Conservation (phyloP, 768 basidiomycete genomes). For the Phaeotremella fagi region DNA sequence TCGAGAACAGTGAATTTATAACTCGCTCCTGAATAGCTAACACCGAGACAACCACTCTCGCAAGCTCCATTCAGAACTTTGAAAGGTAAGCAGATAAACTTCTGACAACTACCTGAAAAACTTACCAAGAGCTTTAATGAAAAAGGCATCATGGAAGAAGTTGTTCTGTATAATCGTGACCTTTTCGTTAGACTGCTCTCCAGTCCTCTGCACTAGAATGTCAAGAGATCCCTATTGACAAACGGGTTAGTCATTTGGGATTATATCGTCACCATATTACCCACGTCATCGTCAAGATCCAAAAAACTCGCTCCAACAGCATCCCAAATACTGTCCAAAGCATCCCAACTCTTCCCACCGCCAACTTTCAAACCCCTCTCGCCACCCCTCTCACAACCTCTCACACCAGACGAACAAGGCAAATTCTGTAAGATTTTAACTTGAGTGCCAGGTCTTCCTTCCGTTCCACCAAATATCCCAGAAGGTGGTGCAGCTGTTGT, state of each 20-base stretch:
- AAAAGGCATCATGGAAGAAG: conserved; percentile 97
- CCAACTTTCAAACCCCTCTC: conserved; percentile 64
- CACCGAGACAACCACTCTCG: conserved; percentile 77
- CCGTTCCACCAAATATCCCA: conserved; percentile 39
- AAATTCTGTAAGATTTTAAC: conserved; percentile 45
- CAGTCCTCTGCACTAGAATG: conserved; percentile 82
- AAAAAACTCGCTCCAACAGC: conserved; percentile 73
- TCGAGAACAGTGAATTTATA: conserved; percentile 97
- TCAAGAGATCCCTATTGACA: conserved; percentile 72
- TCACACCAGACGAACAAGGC: conserved; percentile 33
- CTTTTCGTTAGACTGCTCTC: conserved; percentile 54
- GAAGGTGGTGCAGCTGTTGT: conserved; percentile 49
- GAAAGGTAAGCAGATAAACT: background rate
- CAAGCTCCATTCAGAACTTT: conserved; percentile 91
- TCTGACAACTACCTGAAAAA: too few species aligned
- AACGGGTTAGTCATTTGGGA: background rate
- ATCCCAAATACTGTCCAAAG: conserved; percentile 66
- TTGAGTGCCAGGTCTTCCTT: conserved; percentile 22
- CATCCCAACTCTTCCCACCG: conserved; percentile 55
- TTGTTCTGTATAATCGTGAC: conserved; percentile 89
- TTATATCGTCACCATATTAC: too few species aligned
- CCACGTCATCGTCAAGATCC: conserved; percentile 92
- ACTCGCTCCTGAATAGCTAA: conserved; percentile 87
- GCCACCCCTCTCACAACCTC: conserved; percentile 19
- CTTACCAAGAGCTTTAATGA: conserved; percentile 89